Base-by-base conservation (phyloP, 345 rosid species). In the Eucalyptus sideroxylon region DNA sequence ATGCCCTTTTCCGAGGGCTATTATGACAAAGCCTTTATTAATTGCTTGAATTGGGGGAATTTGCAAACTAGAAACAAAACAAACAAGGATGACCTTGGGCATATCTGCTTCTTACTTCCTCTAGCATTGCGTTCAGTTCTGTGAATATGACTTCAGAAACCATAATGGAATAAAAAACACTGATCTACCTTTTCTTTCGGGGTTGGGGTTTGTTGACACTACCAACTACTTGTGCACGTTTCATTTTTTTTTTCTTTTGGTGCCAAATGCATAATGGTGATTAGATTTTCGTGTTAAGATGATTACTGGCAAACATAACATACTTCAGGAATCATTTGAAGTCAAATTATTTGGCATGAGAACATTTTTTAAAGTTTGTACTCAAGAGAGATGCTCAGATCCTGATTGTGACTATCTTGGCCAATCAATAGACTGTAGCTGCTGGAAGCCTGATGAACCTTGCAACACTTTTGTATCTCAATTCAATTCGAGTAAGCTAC, bases 361-460 rank as follows among this genome's bases (percentile, higher is more conserved):
- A 88, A 53, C 30, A 51, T 86, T 26, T 27, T 60, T 23, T 9
- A 86, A 59, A 56, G 17, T 51, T 86, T 49, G 49, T 82, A 50
- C 50, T 37, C 45, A 6, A 23, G 47, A 72, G 26, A 17, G 51
- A 87, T 80, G 42, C 47, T 77, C 23, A 77, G 27, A 77, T 77
- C 83, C 17, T 87, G 51, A 26, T 91, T 60, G n/a, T 87, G 16
- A 87, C 37, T 69, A 55, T 87, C 87, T 89, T 92, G 34, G 87
- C 81, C 87, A 23, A 91, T 93, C 91, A 88, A 91, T 96, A 98
- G 99, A 96, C 96, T 27, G 98, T 98, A 82, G 99, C 98, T 90
- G 97, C 98, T 89, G 99, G 98, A 93, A 98, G 99, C 92, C 93
- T 98, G 90, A 91, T 98, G 89, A 98, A 98, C 93, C 97, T 98